A percentile compares a stretch with the other conserved stretches of the same genome.
Evolutionary conservation across 225 moss, liverwort and hornwort genomes (phyloP).

Genomic region (Bryum argenteum): DNA sequence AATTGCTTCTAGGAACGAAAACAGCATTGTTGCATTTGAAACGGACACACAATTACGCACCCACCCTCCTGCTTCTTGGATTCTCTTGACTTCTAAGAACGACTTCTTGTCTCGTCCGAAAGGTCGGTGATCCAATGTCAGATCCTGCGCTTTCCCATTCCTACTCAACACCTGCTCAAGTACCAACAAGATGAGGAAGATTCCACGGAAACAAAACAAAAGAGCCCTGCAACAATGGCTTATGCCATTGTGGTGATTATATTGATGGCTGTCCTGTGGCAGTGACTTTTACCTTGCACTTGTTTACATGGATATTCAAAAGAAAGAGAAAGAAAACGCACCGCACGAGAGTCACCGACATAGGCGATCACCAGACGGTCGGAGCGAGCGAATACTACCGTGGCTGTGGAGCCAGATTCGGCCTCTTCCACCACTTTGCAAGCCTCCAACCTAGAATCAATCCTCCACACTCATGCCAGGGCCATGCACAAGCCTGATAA

Average conservation of each 20-base stretch:
- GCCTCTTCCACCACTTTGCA: slow-evolving; percentile 50
- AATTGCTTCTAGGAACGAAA: too few relatives aligned
- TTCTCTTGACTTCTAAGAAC: slow-evolving; percentile 69
- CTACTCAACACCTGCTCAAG: slow-evolving; percentile 65
- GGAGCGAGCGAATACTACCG: slow-evolving; percentile 60
- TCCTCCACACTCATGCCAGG: too few relatives aligned
- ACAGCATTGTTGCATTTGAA: background rate
- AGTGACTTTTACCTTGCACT: background rate
- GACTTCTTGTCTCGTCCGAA: slow-evolving; percentile 72
- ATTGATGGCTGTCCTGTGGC: too few relatives aligned
- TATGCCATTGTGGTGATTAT: background rate
- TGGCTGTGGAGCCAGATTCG: slow-evolving; percentile 88
- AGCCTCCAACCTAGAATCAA: slow-evolving; percentile 56
- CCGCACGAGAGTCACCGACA: slow-evolving; percentile 92
- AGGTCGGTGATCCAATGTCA: slow-evolving; percentile 86
- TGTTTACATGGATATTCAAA: background rate
- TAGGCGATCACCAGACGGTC: slow-evolving; percentile 67
- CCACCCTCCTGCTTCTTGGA: slow-evolving; percentile 95
- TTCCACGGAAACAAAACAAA: too few relatives aligned
- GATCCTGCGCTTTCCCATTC: slow-evolving; percentile 78
- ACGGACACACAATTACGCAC: slow-evolving; percentile 48
- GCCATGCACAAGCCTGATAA: too few relatives aligned
- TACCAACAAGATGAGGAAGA: too few relatives aligned
- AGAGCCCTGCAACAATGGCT: too few relatives aligned
- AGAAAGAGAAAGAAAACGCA: slow-evolving; percentile 36